These are phyloP conservation scores for Bonia amplexicaulis DNA, from an alignment of 176 grass and related monocot species.

Conservation along the genomic window DNA sequence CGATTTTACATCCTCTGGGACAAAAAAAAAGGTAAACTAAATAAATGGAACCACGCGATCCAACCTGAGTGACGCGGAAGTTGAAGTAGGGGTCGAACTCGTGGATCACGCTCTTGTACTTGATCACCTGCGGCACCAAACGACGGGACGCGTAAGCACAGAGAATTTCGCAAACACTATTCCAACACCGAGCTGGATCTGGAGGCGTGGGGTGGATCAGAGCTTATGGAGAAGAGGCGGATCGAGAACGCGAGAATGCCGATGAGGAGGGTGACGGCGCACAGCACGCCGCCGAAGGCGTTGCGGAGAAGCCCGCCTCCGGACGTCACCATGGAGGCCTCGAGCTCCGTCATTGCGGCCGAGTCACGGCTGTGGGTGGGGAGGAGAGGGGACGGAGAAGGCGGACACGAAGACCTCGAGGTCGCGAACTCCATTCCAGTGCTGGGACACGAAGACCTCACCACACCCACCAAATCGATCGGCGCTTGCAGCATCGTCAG, in stretches of 20 bases:
- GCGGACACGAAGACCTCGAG: slow-evolving; percentile 41
- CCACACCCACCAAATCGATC: no score
- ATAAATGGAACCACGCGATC: not conserved
- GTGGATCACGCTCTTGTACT: slow-evolving; percentile 99
- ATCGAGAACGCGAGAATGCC: slow-evolving; percentile 95
- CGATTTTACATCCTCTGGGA: not conserved
- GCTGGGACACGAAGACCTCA: no score
- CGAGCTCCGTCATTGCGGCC: slow-evolving; percentile 66
- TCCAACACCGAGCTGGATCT: slow-evolving; percentile 11
- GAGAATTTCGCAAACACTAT: not conserved
- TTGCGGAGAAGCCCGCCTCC: slow-evolving; percentile 56
- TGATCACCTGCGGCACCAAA: slow-evolving; percentile 65
- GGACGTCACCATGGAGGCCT: slow-evolving; percentile 17
- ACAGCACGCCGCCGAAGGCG: slow-evolving; percentile 81
- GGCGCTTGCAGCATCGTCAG: no score
- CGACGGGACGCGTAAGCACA: not conserved
- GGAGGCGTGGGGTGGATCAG: slow-evolving; percentile 5
- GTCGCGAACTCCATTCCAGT: not conserved
- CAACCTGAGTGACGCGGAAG: slow-evolving; percentile 95
- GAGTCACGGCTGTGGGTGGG: slow-evolving; percentile 10
- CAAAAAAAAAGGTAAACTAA: not conserved
- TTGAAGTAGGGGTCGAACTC: slow-evolving; percentile 99
- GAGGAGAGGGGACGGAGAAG: slow-evolving; percentile 12
- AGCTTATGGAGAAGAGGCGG: slow-evolving; percentile 95
- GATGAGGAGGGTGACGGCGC: slow-evolving; percentile 84